Base-by-base conservation (phyloP, 202 grass and related monocot genomes). In the Cymbopogon flexuosus region DNA sequence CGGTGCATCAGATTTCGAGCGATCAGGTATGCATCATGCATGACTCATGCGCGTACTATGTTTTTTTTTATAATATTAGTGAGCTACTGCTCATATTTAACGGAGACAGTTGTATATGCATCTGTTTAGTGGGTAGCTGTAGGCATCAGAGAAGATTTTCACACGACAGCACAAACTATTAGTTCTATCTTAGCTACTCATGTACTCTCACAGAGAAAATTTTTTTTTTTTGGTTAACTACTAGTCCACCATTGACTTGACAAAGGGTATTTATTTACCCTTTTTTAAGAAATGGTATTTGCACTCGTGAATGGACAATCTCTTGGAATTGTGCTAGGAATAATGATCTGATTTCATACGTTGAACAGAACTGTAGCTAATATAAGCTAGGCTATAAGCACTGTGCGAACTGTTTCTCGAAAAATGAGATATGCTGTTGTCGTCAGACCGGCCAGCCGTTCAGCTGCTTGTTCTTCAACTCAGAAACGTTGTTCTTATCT, bases 81-180 rank as follows among this genome's bases (percentile, higher is more conserved):
- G 2, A 51, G 47, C 61, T 80, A n/a, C 23, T 65, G 21, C 29
- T 60, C 2, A 1, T 40, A 58, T 19, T 70, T 63, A 8, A 23
- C 58, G 56, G 43, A 58, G 39, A 51, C 56, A n/a, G 21, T 18
- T 72, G 9, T 51, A 83, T 11, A 23, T 58, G 85, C 39, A 83
- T 73, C 58, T 67, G 57, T 19, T 47, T 31, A 60, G 80, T 73
- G 14, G 68, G 85, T 83, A 79, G 68, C 68, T 83, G 85, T 79
- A 51, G 6, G 47, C 66, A 61, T 87, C 68, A 40, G 23, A 21
- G 41, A 62, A 87, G 67, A 83, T 83, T 79, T 79, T 59, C 46
- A 59, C 65, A 37, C 19, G 59, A 43, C 58, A 22, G 36, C 79
- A 66, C 45, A 39, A 59, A 12, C 36, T 21, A 18, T 57, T 15